Conservation (phyloP, 768 basidiomycete genomes). For the Tylopilus intermedius region DNA sequence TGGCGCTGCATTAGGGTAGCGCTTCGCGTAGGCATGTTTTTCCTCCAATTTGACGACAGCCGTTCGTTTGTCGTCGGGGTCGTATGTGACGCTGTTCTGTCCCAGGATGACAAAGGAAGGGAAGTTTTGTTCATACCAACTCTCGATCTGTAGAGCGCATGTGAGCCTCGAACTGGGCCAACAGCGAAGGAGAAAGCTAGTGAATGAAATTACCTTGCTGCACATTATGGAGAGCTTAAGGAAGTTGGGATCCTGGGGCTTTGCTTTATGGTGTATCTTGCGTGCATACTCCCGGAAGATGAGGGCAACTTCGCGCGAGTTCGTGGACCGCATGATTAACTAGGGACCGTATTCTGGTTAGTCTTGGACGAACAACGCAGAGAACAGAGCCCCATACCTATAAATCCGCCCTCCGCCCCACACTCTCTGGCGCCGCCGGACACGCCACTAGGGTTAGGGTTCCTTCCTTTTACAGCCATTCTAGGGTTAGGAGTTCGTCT, state of each 20-base stretch:
- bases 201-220: conserved; percentile 54
- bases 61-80: conserved; percentile 55
- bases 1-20: conserved; percentile 7
- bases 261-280: conserved; percentile 75
- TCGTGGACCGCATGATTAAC: conserved; percentile 91
- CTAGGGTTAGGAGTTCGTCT: too few species aligned
- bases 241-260: conserved; percentile 82
- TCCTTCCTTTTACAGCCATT: too few species aligned
- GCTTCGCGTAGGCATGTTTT: conserved; percentile 34
- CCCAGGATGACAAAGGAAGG: conserved; percentile 71
- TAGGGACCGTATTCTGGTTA: conserved; percentile 25
- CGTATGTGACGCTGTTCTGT: conserved; percentile 30
- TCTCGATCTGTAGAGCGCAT: conserved; percentile 61
- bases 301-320: conserved; percentile 84
- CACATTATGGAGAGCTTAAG: conserved; percentile 78
- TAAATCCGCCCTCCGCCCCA: too few species aligned
- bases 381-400: conserved; percentile 42
- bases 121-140: conserved; percentile 91
- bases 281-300: conserved; percentile 82
- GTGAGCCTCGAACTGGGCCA: conserved; percentile 1
- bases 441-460: too few species aligned
- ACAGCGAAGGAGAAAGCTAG: background rate
- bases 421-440: too few species aligned
- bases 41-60: conserved; percentile 44
- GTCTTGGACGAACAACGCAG: background rate